Base-by-base conservation (phyloP, 106 monocot genomes). In the Acorus calamus region DNA sequence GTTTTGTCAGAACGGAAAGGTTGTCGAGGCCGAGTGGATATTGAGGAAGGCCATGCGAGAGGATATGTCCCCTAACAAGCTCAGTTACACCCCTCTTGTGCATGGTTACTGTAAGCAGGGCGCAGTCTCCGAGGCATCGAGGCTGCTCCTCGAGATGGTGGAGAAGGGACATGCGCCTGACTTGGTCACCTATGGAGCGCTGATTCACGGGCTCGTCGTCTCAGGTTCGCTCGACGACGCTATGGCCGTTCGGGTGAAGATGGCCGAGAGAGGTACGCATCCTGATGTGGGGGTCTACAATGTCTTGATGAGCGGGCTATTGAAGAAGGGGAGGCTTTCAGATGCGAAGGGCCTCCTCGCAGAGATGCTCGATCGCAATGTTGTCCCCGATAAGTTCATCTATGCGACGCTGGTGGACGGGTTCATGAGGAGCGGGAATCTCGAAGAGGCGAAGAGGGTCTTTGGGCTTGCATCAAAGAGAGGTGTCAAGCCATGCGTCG, bases 361-460 rank as follows among this genome's bases (percentile, higher is more conserved):
- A 43, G 90, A 87, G 68, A 96, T 96, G 87, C 68, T 94, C 54
- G 77, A 83, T 63, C 73, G 73, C 3, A 87, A 84, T 62, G 48
- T 87, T 46, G 14, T 52, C 7, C 75, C 81, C 7, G 84, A 96
- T 79, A 76, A 78, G 57, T 96, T 87, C 71, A 69, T 96, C 52
- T 96, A 87, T 53, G 61, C 83, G 0, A 87, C 94, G 7, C 67
- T 96, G 4, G 68, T 96, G 28, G 94, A 90, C 62, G 94, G 90
- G 42, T 96, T 87, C 57, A 68, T 84, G 7, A 87, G 87, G 66
- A 90, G 85, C 68, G 87, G 64, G 44, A 68, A 96, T 73, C 65
- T 96, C 6, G 47, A 61, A 42, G 90, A 77, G 55, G 87, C 87
- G 11, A 77, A 70, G 56, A 91, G 81, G 57, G 53, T 96, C 43